Evolutionary conservation across 1,284 basidiomycete species (phyloP).

Genomic region (Leucoagaricus sp.): DNA sequence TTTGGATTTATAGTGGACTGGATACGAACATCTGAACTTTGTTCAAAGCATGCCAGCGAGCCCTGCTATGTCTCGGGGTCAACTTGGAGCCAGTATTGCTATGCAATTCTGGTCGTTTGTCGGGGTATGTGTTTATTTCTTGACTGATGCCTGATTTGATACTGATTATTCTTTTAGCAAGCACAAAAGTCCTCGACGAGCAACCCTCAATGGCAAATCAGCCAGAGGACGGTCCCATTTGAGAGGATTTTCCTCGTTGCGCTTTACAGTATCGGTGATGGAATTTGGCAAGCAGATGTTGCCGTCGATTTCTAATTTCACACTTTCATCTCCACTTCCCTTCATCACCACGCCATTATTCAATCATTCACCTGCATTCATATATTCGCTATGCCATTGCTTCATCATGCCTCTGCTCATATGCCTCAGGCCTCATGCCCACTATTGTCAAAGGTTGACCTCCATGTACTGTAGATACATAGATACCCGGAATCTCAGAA

Average conservation of each 20-base stretch:
- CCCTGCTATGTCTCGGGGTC: slow-evolving; percentile 27
- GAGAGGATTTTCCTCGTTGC: slow-evolving; percentile 17
- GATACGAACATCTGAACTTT: slow-evolving; percentile 42
- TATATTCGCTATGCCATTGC: no score
- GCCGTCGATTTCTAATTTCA: slow-evolving; percentile 16
- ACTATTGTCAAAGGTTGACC: no score
- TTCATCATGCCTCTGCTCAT: no score
- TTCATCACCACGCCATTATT: no score
- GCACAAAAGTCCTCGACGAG: slow-evolving; percentile 9
- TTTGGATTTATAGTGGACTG: slow-evolving; percentile 45
- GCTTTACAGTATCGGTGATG: slow-evolving; percentile 14
- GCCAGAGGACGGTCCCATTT: slow-evolving; percentile 17
- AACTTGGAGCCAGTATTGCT: slow-evolving; percentile 24
- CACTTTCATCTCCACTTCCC: no score
- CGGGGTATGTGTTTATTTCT: slow-evolving; percentile 22
- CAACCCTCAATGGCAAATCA: slow-evolving; percentile 20
- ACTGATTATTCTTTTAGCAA: slow-evolving; percentile 9
- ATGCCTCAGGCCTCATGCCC: no score
- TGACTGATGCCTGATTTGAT: background rate
- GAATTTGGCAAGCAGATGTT: slow-evolving; percentile 18
- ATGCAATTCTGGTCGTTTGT: slow-evolving; percentile 23
- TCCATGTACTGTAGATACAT: background rate
- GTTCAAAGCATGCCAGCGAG: slow-evolving; percentile 28
- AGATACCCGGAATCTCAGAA: background rate
- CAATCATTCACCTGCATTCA: no score